Percentiles rank a stretch among this genome's conserved stretches.
Evolutionary conservation across 208 protist species (phyloP).

Genomic region (Acanthamoeba triangularis): DNA sequence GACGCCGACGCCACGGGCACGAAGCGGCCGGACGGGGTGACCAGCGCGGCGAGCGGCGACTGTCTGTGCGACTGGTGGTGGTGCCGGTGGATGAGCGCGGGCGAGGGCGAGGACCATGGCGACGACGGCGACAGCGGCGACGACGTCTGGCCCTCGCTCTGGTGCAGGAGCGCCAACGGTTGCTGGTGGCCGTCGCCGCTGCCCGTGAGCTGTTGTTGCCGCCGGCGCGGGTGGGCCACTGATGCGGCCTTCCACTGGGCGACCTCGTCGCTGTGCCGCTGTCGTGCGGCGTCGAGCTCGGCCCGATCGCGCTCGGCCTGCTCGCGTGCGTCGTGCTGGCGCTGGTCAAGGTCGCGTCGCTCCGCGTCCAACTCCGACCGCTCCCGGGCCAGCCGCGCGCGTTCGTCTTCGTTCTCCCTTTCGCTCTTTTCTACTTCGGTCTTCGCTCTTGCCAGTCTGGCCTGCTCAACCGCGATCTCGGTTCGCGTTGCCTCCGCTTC

Average conservation of each 20-base stretch:
- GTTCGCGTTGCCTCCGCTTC: not conserved
- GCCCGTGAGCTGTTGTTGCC: not conserved
- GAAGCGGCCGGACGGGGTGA: slow-evolving; percentile 1
- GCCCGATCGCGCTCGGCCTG: not conserved
- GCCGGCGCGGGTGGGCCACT: too few relatives aligned
- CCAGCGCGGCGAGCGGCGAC: slow-evolving; percentile 7
- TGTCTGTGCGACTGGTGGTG: not conserved
- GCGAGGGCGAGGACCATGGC: slow-evolving; percentile 20
- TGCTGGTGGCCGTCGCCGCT: not conserved
- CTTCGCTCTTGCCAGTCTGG: not conserved
- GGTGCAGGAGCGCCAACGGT: not conserved
- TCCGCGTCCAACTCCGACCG: not conserved
- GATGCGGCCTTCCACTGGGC: not conserved
- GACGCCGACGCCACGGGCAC: not conserved
- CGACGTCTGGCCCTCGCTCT: not conserved
- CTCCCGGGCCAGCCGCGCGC: not conserved
- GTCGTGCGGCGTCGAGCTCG: not conserved
- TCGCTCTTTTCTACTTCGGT: not conserved
- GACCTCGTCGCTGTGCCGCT: not conserved
- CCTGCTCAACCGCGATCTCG: too few relatives aligned
- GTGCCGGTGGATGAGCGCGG: not conserved
- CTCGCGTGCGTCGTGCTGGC: not conserved
- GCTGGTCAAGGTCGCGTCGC: not conserved
- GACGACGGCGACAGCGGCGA: slow-evolving; percentile 12
- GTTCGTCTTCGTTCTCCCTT: not conserved